Base-by-base conservation (phyloP, 495 filamentous ascomycete species). In the Aspergillus saccharolyticus region DNA sequence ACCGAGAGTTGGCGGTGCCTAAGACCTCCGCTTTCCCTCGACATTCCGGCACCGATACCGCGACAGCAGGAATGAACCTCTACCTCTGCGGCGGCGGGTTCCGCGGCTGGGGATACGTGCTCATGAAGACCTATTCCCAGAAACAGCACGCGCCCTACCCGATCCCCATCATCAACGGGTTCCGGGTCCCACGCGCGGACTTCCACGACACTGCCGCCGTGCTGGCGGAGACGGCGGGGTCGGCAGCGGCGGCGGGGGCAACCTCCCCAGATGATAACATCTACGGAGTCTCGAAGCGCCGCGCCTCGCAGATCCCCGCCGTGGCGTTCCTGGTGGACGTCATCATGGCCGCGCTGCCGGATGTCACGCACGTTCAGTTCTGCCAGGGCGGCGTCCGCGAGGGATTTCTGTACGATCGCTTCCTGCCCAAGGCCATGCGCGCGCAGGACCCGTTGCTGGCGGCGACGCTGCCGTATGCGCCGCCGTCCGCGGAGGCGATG, bases 11-110 rank as follows among this genome's bases (percentile, higher is more conserved):
- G 16, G 72, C 75, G 1, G 69, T 93, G 7, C 80, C 88, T n/a
- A n/a, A n/a, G n/a, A n/a, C n/a, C n/a, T n/a, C n/a, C n/a, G n/a
- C n/a, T n/a, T n/a, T n/a, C n/a, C n/a, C n/a, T n/a, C n/a, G n/a
- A n/a, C n/a, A n/a, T n/a, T n/a, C n/a, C 22, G 56, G 64, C 3
- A 55, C 58, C 2, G 70, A 70, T 14, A 66, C 70, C 22, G 56
- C 63, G 3, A 55, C 69, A 1, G 74, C 72, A 0, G 84, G 86
- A 15, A 79, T 89, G 54, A 81, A 85, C 42, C 75, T 96, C 7
- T 69, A 91, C 66, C 83, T 96, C 55, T 94, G 88, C 56, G 91
- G 91, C 18, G 91, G 91, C 14, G 91, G 91, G 0, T 95, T 95
- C 67, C 76, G 91, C 17, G 91, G 91, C 17, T 96, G 92, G 73